Percentiles rank a stretch among this genome's conserved stretches.
phyloP scores from a whole-genome alignment of 2,329 filamentous ascomycete genomes.

The Aspergillus fructus region DNA sequence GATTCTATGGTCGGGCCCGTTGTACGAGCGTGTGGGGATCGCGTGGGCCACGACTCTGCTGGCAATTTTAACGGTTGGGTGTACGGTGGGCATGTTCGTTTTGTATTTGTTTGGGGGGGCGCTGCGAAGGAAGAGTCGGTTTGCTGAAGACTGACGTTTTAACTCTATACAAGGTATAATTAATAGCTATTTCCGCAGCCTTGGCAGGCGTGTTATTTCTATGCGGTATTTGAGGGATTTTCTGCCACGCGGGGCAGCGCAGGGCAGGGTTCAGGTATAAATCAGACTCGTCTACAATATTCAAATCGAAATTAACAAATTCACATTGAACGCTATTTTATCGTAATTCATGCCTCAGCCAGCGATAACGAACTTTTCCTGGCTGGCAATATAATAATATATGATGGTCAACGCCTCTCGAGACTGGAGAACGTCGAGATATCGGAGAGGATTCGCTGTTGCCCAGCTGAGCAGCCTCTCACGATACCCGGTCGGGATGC shows the following conservation, averaged over 20 bases:
- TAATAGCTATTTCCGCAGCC: too few species aligned
- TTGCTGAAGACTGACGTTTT: too few species aligned
- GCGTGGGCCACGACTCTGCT: too few species aligned
- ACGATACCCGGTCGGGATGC: background rate
- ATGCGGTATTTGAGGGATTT: background rate
- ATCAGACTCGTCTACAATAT: background rate
- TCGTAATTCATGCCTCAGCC: slow-evolving; percentile 1
- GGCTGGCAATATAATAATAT: background rate
- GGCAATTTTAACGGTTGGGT: too few species aligned
- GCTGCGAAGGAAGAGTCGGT: too few species aligned
- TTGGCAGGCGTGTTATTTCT: too few species aligned
- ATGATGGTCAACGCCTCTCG: background rate
- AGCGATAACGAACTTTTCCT: background rate
- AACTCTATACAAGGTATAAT: too few species aligned
- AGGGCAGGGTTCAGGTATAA: too few species aligned
- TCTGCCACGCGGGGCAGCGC: background rate
- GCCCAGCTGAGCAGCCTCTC: background rate
- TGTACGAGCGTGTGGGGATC: too few species aligned
- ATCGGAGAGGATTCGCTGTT: background rate
- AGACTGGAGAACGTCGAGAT: background rate
- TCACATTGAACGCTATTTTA: background rate
- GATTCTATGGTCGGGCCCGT: too few species aligned
- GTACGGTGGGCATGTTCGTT: too few species aligned
- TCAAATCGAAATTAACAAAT: background rate
- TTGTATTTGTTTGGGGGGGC: too few species aligned